Conservation (phyloP, 108 stramenopile genomes). For the Nitzschia sp. region DNA sequence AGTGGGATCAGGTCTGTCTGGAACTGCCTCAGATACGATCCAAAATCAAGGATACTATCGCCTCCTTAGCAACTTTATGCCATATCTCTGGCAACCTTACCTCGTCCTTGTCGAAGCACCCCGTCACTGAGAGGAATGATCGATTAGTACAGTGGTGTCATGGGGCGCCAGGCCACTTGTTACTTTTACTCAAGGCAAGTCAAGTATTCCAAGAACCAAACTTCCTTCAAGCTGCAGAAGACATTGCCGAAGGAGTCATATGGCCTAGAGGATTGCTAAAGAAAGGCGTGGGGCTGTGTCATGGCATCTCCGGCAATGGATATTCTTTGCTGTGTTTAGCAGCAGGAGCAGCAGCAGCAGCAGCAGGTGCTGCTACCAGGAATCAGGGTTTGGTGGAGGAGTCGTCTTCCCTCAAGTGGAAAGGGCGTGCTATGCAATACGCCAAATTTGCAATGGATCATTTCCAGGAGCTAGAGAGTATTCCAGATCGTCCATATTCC, state of each 20-base stretch:
- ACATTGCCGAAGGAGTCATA: slow-evolving; percentile 44
- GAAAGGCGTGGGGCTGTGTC: slow-evolving; percentile 77
- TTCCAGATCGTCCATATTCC: slow-evolving; percentile 55
- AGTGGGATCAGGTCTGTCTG: slow-evolving; percentile 30
- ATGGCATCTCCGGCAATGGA: slow-evolving; percentile 75
- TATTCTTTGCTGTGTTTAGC: slow-evolving; percentile 56
- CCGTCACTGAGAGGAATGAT: slow-evolving; percentile 17
- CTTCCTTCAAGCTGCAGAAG: slow-evolving; percentile 50
- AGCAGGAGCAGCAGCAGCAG: no score
- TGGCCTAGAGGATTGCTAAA: slow-evolving; percentile 59
- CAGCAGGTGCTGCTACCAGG: no score
- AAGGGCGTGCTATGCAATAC: slow-evolving; percentile 28
- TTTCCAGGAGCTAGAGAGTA: slow-evolving; percentile 22
- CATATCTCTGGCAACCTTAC: slow-evolving; percentile 58
- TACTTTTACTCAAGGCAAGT: slow-evolving; percentile 51
- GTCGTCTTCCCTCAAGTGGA: slow-evolving; percentile 17
- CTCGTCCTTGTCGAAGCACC: slow-evolving; percentile 19
- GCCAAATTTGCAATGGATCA: slow-evolving; percentile 41
- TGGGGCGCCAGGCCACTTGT: slow-evolving; percentile 65
- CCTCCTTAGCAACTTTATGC: slow-evolving; percentile 17
- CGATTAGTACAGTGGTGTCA: slow-evolving; percentile 77
- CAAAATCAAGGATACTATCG: slow-evolving; percentile 42
- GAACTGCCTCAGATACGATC: slow-evolving; percentile 11
- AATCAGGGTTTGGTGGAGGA: neutral
- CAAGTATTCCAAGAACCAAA: slow-evolving; percentile 41